These are phyloP conservation scores for Penicillium brevicompactum DNA, from an alignment of 2,329 filamentous ascomycete genomes.

Conservation along the genomic window DNA sequence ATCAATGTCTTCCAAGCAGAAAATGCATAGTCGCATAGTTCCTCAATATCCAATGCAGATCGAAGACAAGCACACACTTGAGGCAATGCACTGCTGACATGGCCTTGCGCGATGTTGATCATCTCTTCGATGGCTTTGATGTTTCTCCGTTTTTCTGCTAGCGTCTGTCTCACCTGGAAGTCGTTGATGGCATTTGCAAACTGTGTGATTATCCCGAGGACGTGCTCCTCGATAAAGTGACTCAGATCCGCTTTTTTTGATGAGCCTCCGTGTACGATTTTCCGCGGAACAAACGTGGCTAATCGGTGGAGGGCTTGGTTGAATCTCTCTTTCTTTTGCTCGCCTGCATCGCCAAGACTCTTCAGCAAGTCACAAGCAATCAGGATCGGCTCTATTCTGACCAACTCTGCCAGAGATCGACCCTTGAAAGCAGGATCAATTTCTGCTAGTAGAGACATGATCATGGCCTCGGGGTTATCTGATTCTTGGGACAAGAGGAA, in stretches of 20 bases:
- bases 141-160: conserved; percentile 72
- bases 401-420: conserved; percentile 66
- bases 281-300: conserved; percentile 54
- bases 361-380: conserved; percentile 83
- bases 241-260: conserved; percentile 60
- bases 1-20: conserved; percentile 83
- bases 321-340: conserved; percentile 51
- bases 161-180: conserved; percentile 56
- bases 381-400: conserved; percentile 73
- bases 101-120: conserved; percentile 72
- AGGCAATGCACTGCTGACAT: conserved; percentile 77
- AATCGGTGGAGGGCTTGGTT: conserved; percentile 56
- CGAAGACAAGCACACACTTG: conserved; percentile 87
- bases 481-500: conserved; percentile 63
- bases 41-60: conserved; percentile 73
- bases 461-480: conserved; percentile 65
- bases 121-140: conserved; percentile 86
- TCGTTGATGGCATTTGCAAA: conserved; percentile 80
- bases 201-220: conserved; percentile 82
- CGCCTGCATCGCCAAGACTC: conserved; percentile 68
- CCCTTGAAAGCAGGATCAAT: conserved; percentile 71
- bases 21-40: conserved; percentile 78
- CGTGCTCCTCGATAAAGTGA: conserved; percentile 77
- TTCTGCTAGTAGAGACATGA: conserved; percentile 68
- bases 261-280: conserved; percentile 47